Conservation (phyloP, 345 rosid species). For the Brassica nigra region DNA sequence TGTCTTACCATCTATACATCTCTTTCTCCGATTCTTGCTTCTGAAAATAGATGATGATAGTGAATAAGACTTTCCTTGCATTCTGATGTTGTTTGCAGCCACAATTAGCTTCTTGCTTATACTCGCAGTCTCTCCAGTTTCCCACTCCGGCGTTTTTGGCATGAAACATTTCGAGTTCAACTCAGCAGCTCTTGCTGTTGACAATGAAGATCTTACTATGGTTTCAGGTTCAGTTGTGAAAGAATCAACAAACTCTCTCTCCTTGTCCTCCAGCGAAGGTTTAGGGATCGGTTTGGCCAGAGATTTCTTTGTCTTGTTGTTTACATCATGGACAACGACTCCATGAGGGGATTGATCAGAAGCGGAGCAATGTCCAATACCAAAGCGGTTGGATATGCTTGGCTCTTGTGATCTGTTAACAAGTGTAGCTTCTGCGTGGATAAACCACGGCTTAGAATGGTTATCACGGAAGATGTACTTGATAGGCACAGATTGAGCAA, state of each 20-base stretch:
- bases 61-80: constrained; percentile 36
- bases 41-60: constrained; percentile 27
- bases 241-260: constrained; percentile 15
- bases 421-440: constrained; percentile 31
- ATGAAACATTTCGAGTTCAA: neutral
- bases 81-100: constrained; percentile 42
- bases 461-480: constrained; percentile 25
- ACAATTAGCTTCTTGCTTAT: constrained; percentile 28
- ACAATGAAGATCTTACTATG: constrained; percentile 2
- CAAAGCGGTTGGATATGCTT: neutral
- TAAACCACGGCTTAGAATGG: constrained; percentile 34
- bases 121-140: neutral
- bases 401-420: constrained; percentile 20
- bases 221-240: neutral
- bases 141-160: constrained; percentile 18
- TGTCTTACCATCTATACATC: constrained; percentile 15
- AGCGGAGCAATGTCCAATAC: neutral
- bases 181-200: constrained; percentile 18
- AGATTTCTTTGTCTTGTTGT: constrained; percentile 14
- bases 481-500: constrained; percentile 27
- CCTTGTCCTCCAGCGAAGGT: neutral
- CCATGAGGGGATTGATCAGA: constrained; percentile 13
- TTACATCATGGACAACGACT: constrained; percentile 8
- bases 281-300: constrained; percentile 1
- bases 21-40: constrained; percentile 20